Conservation (phyloP, 2,329 filamentous ascomycete species). For the Neonectria ditissima region DNA sequence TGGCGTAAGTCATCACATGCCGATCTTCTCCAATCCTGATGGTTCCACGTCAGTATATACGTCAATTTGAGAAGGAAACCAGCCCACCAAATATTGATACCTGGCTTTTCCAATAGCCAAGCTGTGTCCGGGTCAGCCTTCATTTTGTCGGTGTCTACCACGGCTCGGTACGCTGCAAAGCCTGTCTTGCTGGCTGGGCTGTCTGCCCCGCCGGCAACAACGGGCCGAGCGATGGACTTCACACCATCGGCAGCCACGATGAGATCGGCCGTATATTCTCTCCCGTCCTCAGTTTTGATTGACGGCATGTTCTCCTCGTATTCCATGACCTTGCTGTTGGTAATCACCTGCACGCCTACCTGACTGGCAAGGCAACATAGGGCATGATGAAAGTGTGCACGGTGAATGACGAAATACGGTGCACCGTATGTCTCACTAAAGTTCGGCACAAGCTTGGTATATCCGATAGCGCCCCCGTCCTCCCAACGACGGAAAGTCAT, state of each 20-base stretch:
- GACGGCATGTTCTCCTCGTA: slow-evolving; percentile 39
- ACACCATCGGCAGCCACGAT: slow-evolving; percentile 53
- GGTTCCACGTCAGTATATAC: background rate
- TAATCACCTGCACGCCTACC: slow-evolving; percentile 44
- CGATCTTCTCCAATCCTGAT: slow-evolving; percentile 55
- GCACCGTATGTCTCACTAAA: slow-evolving; percentile 46
- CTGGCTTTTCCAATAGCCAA: slow-evolving; percentile 54
- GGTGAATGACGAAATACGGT: slow-evolving; percentile 51
- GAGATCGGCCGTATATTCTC: slow-evolving; percentile 44
- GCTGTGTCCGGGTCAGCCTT: slow-evolving; percentile 49
- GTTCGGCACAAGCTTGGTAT: slow-evolving; percentile 45
- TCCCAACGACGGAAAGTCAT: slow-evolving; percentile 48
- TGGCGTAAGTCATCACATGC: slow-evolving; percentile 60
- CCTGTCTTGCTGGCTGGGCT: slow-evolving; percentile 44
- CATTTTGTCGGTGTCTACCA: slow-evolving; percentile 53
- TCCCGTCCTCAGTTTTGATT: slow-evolving; percentile 40
- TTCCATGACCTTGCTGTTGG: slow-evolving; percentile 41
- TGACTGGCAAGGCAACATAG: slow-evolving; percentile 43
- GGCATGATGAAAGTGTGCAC: slow-evolving; percentile 52
- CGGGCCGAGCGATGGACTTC: slow-evolving; percentile 20
- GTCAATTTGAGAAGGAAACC: background rate
- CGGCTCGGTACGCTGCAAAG: slow-evolving; percentile 57
- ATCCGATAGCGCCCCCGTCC: slow-evolving; percentile 44
- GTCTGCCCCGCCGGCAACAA: background rate
- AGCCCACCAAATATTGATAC: slow-evolving; percentile 54